Base-by-base conservation (phyloP, 78 protist species). In the Cavenderia fasciculata region DNA sequence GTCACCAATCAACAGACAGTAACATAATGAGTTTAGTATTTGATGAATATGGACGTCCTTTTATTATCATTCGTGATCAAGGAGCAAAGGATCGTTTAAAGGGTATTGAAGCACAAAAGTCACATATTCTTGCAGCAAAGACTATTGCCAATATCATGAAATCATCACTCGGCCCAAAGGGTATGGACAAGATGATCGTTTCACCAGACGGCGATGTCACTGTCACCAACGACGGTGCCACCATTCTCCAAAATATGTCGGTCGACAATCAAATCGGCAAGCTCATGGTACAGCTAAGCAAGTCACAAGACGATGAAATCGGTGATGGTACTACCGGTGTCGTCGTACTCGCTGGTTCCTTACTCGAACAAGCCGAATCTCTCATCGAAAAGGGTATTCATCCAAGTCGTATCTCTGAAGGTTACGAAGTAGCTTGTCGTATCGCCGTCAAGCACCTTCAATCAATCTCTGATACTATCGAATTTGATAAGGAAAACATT, bases 261-360 rank as follows among this genome's bases (percentile, higher is more conserved):
- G 98, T 99, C 14, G 94, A 95, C 47, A 71, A 99, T 90, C 97
- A 96, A 69, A 95, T 98, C 16, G 99, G 98, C 25, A 98, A 98
- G 94, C 94, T 99, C 34, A 31, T 99, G 66, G 99, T 99, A 23
- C 98, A 99, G 92, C 96, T 99, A 29, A 97, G 99, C 23, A 73
- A 95, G 72, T 95, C 98, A 14, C 99, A 98, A 84, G 99, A 99
- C 74, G 96, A 95, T 49, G 99, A 99, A 90, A 97, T 98, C 63
- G 99, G 99, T 59, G 99, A 98, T 73, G 99, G 99, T 25, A 99
- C 99, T 21, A 99, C 99, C 4, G 98, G 99, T n/a, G 99, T 99
- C 5, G 99, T 99, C 6, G 99, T 99, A 12, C 78, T 99, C 19
- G 99, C 99, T 1, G 99, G 99, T 12, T 97, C 99, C 10, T 95